Evolutionary conservation across 306 rosid genomes (phyloP).

Genomic region (Phaseolus lunatus): DNA sequence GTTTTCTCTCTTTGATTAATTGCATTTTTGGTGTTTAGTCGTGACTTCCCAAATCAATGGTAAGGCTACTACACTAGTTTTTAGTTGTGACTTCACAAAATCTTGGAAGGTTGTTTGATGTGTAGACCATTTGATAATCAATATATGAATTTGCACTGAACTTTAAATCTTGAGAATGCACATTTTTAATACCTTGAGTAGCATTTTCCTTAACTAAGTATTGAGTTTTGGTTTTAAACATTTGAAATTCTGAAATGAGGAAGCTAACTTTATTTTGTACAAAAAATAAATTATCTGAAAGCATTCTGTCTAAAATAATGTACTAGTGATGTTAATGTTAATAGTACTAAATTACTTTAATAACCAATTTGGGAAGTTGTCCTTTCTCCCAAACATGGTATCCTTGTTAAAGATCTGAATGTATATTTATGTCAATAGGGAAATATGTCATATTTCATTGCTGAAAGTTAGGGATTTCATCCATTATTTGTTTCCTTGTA

Average conservation of each 20-base stretch:
- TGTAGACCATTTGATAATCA: neutral
- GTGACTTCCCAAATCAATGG: constrained; percentile 15
- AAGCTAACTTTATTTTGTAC: neutral
- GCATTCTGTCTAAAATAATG: neutral
- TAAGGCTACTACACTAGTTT: too few relatives aligned
- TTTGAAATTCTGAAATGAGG: constrained; percentile 4
- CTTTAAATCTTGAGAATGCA: constrained; percentile 21
- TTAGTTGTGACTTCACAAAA: constrained; percentile 31
- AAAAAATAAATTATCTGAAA: neutral
- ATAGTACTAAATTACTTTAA: neutral
- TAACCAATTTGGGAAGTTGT: constrained; percentile 9
- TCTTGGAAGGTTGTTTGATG: constrained; percentile 35
- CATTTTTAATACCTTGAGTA: constrained; percentile 29
- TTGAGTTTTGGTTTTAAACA: neutral
- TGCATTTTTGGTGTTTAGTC: constrained; percentile 1
- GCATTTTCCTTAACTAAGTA: constrained; percentile 30
- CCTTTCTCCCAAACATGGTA: neutral
- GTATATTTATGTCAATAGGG: too few relatives aligned
- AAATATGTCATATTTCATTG: too few relatives aligned
- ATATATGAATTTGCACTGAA: constrained; percentile 23
- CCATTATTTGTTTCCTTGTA: too few relatives aligned
- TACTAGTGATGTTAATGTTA: neutral
- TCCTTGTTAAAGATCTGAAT: too few relatives aligned
- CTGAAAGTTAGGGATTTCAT: too few relatives aligned
- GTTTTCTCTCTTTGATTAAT: neutral